A percentile compares a stretch with the other conserved stretches of the same genome.
phyloP scores from a whole-genome alignment of 2,329 filamentous ascomycete species.

The Tolypocladium inflatum region DNA sequence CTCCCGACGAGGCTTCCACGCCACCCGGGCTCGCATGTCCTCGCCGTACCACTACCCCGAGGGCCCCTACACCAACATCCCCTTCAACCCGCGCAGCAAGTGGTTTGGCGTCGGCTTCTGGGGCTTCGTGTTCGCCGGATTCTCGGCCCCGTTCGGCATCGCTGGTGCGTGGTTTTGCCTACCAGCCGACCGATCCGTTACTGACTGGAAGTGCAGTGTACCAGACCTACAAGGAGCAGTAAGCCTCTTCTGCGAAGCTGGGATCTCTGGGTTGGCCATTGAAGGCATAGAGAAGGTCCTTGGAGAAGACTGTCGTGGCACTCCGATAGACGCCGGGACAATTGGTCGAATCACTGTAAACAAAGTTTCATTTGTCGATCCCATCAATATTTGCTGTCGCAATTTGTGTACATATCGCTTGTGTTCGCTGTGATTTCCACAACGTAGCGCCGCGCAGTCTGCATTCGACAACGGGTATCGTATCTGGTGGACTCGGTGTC shows the following conservation, averaged over 20 bases:
- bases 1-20: conserved; percentile 88
- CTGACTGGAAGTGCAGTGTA: conserved; percentile 29
- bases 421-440: background rate
- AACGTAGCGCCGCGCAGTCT: background rate
- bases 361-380: conserved; percentile 15
- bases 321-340: conserved; percentile 21
- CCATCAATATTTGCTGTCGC: background rate
- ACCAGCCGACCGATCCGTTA: background rate
- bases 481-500: background rate
- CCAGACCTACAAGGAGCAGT: conserved; percentile 32
- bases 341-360: conserved; percentile 15
- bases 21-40: conserved; percentile 73
- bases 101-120: conserved; percentile 80
- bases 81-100: conserved; percentile 90
- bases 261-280: conserved; percentile 6
- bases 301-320: conserved; percentile 16
- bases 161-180: conserved; percentile 37
- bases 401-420: background rate
- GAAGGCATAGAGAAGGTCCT: conserved; percentile 11
- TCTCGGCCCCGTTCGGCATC: conserved; percentile 54
- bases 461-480: background rate
- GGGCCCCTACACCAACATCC: conserved; percentile 87
- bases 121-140: conserved; percentile 52
- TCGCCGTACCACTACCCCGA: conserved; percentile 98
- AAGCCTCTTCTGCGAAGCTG: conserved; percentile 12